phyloP scores from a whole-genome alignment of 73 alveolate genomes.

The Tetrahymena thermophila region DNA sequence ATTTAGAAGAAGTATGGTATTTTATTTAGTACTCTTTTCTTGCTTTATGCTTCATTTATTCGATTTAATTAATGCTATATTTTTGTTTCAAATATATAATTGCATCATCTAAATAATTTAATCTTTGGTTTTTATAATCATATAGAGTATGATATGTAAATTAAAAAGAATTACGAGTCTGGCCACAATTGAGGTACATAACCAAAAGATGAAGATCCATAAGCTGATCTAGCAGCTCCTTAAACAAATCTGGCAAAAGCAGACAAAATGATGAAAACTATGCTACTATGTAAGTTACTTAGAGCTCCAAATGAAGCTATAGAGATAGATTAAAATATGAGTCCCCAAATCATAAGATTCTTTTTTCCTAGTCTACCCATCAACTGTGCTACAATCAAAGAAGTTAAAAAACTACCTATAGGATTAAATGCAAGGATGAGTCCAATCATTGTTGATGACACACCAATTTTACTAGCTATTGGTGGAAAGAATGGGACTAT shows the following conservation, averaged over 20 bases:
- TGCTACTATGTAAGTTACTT: background rate
- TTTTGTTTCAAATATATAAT: too few species aligned
- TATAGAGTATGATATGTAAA: background rate
- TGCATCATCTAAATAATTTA: too few species aligned
- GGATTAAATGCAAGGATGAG: background rate
- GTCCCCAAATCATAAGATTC: background rate
- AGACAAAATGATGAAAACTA: background rate
- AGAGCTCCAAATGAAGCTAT: background rate
- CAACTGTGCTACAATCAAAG: background rate
- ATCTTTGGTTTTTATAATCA: too few species aligned
- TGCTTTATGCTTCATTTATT: too few species aligned
- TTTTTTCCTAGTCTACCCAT: background rate
- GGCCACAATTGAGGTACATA: constrained; percentile 6
- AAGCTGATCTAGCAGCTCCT: constrained; percentile 8
- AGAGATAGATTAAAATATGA: background rate
- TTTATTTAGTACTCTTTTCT: too few species aligned
- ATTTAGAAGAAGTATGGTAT: too few species aligned
- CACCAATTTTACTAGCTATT: background rate
- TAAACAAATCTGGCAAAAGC: background rate
- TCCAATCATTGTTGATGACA: background rate
- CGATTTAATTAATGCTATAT: too few species aligned
- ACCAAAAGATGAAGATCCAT: background rate
- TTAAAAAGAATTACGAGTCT: background rate
- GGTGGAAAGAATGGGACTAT: background rate
- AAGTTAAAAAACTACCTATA: background rate